Percentiles rank a stretch among this genome's conserved stretches.
Evolutionary conservation across 805 yeast species (phyloP).

Genomic region (Lipomyces anomalus): DNA sequence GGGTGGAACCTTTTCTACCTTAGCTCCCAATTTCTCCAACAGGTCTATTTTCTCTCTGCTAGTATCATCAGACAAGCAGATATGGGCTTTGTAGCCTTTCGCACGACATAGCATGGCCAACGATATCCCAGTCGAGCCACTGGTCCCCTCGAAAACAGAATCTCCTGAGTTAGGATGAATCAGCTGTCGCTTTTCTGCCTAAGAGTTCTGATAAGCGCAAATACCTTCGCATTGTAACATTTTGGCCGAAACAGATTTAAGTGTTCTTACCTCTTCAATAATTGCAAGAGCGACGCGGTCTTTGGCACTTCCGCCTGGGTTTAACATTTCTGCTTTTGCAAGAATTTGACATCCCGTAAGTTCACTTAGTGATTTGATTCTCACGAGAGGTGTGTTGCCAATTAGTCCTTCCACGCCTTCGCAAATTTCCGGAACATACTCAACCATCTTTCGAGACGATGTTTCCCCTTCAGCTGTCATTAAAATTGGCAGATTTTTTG

Average conservation of each 20-base stretch:
- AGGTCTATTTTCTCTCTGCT: slow-evolving; percentile 74
- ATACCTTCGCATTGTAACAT: too few species aligned
- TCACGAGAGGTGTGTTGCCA: slow-evolving; percentile 85
- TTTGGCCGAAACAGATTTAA: not conserved
- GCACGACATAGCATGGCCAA: slow-evolving; percentile 86
- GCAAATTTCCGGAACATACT: slow-evolving; percentile 22
- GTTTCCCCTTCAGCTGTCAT: too few species aligned
- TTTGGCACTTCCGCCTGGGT: slow-evolving; percentile 95
- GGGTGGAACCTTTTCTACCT: slow-evolving; percentile 78
- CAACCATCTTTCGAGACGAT: too few species aligned
- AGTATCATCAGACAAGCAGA: slow-evolving; percentile 93
- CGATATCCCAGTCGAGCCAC: slow-evolving; percentile 95
- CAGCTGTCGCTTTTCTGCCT: slow-evolving; percentile 56
- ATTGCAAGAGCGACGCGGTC: slow-evolving; percentile 90
- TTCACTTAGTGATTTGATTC: slow-evolving; percentile 61
- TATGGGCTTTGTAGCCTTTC: slow-evolving; percentile 82
- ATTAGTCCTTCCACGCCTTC: slow-evolving; percentile 72
- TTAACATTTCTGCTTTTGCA: slow-evolving; percentile 78
- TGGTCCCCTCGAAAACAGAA: slow-evolving; percentile 86
- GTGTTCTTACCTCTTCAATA: slow-evolving; percentile 47
- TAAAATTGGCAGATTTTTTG: too few species aligned
- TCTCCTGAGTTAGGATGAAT: slow-evolving; percentile 60
- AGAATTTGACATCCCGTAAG: slow-evolving; percentile 75
- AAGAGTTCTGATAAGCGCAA: slow-evolving; percentile 44
- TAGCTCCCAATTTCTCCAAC: slow-evolving; percentile 71